Evolutionary conservation across 345 rosid species (phyloP).

Genomic region (Lumnitzera racemosa): DNA sequence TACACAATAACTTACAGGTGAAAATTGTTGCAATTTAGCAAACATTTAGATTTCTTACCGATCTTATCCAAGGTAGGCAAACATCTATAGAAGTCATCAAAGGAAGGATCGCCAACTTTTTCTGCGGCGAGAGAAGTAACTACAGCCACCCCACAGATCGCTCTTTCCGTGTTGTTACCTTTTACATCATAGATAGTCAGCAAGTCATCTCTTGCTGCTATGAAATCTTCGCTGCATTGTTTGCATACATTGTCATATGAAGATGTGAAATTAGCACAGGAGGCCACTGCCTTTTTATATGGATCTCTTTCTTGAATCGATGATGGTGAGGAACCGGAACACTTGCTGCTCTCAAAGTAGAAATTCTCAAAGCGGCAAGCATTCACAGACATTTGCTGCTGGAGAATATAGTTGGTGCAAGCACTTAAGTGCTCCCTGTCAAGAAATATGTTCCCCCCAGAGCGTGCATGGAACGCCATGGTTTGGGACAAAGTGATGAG

Average conservation of each 20-base stretch:
- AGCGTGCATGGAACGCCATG: constrained; percentile 24
- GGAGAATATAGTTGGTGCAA: constrained; percentile 14
- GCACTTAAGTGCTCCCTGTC: constrained; percentile 21
- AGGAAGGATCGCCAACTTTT: constrained; percentile 7
- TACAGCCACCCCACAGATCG: constrained; percentile 26
- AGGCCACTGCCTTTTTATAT: constrained; percentile 8
- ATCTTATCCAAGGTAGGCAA: constrained; percentile 24
- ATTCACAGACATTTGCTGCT: constrained; percentile 13
- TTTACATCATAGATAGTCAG: not conserved
- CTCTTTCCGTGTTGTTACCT: constrained; percentile 3
- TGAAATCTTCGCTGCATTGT: constrained; percentile 21
- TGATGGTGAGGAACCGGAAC: constrained; percentile 24
- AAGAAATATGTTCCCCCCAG: constrained; percentile 21
- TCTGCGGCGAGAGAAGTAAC: constrained; percentile 33
- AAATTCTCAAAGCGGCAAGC: constrained; percentile 34
- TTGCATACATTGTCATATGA: constrained; percentile 19
- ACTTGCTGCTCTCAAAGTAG: constrained; percentile 14
- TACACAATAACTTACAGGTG: too few relatives aligned
- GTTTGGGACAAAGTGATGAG: constrained; percentile 27
- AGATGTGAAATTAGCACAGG: constrained; percentile 28
- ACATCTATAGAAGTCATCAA: constrained; percentile 37
- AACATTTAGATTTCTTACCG: constrained; percentile 21
- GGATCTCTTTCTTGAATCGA: not conserved
- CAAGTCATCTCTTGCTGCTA: not conserved
- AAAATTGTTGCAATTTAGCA: not conserved